Evolutionary conservation across 805 yeast species (phyloP), one percentile per base, ranked within the genome.

Genomic region (Lipomyces spencermartinsiae): DNA sequence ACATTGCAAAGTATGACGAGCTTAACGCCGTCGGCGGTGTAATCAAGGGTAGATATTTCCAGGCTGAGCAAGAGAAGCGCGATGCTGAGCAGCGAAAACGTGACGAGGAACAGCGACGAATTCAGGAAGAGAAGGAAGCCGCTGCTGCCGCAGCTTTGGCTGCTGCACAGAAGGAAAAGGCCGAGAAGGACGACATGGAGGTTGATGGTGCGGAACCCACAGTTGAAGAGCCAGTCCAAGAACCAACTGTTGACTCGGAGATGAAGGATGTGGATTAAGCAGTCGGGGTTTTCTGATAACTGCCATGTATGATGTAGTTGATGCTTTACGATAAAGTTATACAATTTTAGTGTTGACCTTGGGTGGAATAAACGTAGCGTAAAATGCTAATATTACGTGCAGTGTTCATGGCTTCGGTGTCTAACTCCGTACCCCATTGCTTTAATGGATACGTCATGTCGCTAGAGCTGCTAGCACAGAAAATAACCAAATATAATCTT

Each of bases 1-100:
- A 94, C 86, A 89, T 96, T 82, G 98, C 99, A 78, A 93, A 91
- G 83, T 93, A 93, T 83, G 98, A 95, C 83, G 99, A 95, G 82
- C 88, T 95, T 78, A 97, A 97, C 58, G 86, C 97, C 56, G 84
- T 89, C 75, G 99, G 99, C 81, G 94, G 95, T 86, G 83, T 95
- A 74, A 92, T 95, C 82, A 91, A 89, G 84, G 98, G 97, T 77
- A 89, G 99, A 84, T 95, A 92, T 85, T 83, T 89, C 75, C 92
- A 94, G 83, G 92, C 93, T 81, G 97, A 95, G 84, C 98, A 95
- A 83, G 91, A 91, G 85, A 81, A 85, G 77, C 89, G 91, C 83
- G 87, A 92, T 74, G 91, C 92, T 82, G 89, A 89, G 81, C 97
- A 93, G 83, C 93, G 97, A 74, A 86, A 87, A 73, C 91, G 89